Conservation (phyloP, 2,329 filamentous ascomycete genomes). For the Aspergillus brunneoviolaceus region DNA sequence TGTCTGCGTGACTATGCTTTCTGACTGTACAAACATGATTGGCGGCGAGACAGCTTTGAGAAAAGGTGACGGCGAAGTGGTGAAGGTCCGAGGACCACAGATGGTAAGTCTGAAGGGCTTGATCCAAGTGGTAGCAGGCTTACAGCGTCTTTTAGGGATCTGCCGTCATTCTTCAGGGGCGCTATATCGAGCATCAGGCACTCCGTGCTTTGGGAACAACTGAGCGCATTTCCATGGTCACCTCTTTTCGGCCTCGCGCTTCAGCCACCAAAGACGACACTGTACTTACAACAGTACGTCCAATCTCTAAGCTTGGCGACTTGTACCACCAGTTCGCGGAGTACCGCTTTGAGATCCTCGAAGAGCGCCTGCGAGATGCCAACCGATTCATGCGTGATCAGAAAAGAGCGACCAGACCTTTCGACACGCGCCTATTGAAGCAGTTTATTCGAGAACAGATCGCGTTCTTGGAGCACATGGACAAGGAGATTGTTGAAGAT, state of each 20-base stretch:
- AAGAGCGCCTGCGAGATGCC: slow-evolving; percentile 51
- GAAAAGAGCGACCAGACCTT: slow-evolving; percentile 32
- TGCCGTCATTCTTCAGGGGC: slow-evolving; percentile 65
- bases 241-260: slow-evolving; percentile 61
- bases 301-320: slow-evolving; percentile 57
- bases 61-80: slow-evolving; percentile 53
- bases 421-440: slow-evolving; percentile 19
- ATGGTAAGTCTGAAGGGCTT: slow-evolving; percentile 49
- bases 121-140: background rate
- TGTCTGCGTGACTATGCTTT: slow-evolving; percentile 69
- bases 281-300: slow-evolving; percentile 59
- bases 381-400: slow-evolving; percentile 29
- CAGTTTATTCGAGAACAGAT: slow-evolving; percentile 14
- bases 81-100: slow-evolving; percentile 60
- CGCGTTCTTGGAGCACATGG: slow-evolving; percentile 34
- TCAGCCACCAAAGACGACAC: slow-evolving; percentile 59
- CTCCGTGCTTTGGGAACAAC: slow-evolving; percentile 57
- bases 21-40: slow-evolving; percentile 50
- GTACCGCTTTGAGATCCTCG: slow-evolving; percentile 63
- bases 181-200: slow-evolving; percentile 66
- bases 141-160: slow-evolving; percentile 49
- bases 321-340: slow-evolving; percentile 62
- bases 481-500: slow-evolving; percentile 42
- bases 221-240: slow-evolving; percentile 67
- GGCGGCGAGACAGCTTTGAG: slow-evolving; percentile 52